phyloP scores from a whole-genome alignment of 163 green algal species.

The Chloroidium sp. region DNA sequence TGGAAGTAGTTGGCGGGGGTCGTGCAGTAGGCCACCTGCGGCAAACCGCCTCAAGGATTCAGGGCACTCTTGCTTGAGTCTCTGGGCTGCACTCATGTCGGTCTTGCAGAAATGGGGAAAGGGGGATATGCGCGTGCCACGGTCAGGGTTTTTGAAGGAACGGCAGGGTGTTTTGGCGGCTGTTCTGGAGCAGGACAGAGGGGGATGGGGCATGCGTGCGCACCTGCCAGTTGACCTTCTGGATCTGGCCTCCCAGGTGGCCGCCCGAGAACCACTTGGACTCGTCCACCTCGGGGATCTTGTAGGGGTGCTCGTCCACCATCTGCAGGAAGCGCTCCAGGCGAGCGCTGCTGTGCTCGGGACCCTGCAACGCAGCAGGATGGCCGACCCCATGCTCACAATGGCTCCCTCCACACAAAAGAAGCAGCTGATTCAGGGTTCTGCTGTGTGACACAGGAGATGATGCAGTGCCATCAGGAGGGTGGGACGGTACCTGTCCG shows the following conservation, averaged over 20 bases:
- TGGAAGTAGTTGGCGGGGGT: slow-evolving; percentile 99
- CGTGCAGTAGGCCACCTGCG: slow-evolving; percentile 88
- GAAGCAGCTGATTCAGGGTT: neutral
- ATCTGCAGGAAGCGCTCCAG: slow-evolving; percentile 92
- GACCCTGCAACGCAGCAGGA: slow-evolving; percentile 43
- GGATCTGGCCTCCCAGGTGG: slow-evolving; percentile 83
- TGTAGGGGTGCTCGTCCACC: slow-evolving; percentile 86
- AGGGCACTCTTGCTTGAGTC: no score
- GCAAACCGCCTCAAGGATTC: neutral
- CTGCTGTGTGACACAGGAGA: neutral
- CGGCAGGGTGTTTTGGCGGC: no score
- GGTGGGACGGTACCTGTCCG: slow-evolving; percentile 54
- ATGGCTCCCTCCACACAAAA: no score
- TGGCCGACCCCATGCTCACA: no score
- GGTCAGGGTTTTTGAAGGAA: no score
- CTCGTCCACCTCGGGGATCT: slow-evolving; percentile 77
- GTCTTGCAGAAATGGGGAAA: no score
- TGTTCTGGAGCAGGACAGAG: neutral
- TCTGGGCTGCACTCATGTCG: no score
- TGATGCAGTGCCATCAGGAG: neutral
- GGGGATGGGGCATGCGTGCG: neutral
- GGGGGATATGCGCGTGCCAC: no score
- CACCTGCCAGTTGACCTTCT: slow-evolving; percentile 82
- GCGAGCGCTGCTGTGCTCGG: slow-evolving; percentile 84
- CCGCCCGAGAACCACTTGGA: slow-evolving; percentile 74